These are phyloP conservation scores for Cladosporium sp. DNA, from an alignment of 2,329 filamentous ascomycete genomes.

Conservation along the genomic window DNA sequence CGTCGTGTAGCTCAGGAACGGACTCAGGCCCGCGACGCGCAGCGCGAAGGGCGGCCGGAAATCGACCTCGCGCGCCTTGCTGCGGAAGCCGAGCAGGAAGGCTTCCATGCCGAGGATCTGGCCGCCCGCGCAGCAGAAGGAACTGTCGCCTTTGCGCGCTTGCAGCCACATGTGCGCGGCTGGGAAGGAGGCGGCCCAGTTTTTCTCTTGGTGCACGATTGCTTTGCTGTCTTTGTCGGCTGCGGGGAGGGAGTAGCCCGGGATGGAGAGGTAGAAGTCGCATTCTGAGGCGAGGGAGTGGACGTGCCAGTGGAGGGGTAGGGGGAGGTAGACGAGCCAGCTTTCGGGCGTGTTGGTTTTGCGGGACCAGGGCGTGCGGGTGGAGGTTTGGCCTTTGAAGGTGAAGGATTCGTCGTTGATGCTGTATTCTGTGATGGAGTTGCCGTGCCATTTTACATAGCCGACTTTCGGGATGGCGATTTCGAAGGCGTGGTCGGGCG, in stretches of 20 bases:
- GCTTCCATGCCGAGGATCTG: constrained; percentile 38
- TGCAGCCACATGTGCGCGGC: constrained; percentile 39
- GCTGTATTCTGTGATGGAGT: constrained; percentile 35
- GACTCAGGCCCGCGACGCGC: constrained; percentile 31
- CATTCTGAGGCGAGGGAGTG: constrained; percentile 39
- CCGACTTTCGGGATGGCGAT: constrained; percentile 37
- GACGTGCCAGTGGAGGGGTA: constrained; percentile 49
- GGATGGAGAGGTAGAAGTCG: constrained; percentile 35
- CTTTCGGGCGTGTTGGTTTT: constrained; percentile 39
- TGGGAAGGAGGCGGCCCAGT: constrained; percentile 44
- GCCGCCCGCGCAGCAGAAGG: constrained; percentile 34
- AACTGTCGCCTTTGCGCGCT: constrained; percentile 25
- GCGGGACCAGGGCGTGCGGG: constrained; percentile 35
- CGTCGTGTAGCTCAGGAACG: constrained; percentile 37
- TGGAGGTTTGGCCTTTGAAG: constrained; percentile 35
- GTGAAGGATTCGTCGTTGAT: constrained; percentile 31
- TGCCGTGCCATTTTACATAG: constrained; percentile 30
- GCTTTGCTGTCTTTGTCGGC: constrained; percentile 30
- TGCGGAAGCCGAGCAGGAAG: constrained; percentile 43
- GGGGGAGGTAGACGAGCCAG: constrained; percentile 38
- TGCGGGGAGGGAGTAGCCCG: constrained; percentile 21
- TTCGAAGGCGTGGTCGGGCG: constrained; percentile 32
- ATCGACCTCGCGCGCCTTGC: constrained; percentile 32
- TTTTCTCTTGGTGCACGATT: constrained; percentile 45
- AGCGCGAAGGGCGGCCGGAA: constrained; percentile 43